Evolutionary conservation across 345 rosid genomes (phyloP), one percentile per base, ranked within the genome.

Genomic region (Arabidopsis thaliana): DNA sequence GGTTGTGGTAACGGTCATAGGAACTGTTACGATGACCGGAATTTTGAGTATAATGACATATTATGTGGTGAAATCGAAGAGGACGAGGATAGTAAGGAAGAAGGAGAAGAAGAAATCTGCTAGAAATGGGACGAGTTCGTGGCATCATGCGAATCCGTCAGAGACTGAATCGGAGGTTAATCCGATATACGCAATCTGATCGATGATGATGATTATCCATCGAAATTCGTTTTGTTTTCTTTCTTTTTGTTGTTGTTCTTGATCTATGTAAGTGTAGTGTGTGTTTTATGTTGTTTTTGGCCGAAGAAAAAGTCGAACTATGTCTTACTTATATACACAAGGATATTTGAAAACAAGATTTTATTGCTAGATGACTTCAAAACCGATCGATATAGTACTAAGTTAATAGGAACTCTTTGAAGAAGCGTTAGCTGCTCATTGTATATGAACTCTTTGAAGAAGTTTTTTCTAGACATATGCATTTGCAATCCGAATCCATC

Each of bases 111-210:
- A 79, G 76, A 83, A 84, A 77, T 88, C 83, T 76, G 79, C 73
- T 23, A 79, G 86, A 65, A 86, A 69, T 5, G 80, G 69, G 33
- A 61, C 75, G 8, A 46, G 63, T 44, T 83, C 87, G 1, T 72
- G 77, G 80, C 72, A 65, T 66, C 64, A 65, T 52, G 73, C 48
- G 22, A 37, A 65, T 49, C 74, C 79, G 2, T 79, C 97, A 0
- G 95, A 88, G 38, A 58, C 86, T 59, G 95, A 90, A 38, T 77
- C 89, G 0, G 98, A 88, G 73, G 84, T 88, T 7, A 79, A 88
- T 73, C 80, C 89, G 41, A 90, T 94, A 34, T 94, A 91, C 65
- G 97, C 97, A 28, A 84, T 94, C 46, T 94, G 75, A 89, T 71
- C 25, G n/a, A n/a, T 59, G 30, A 57, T 69, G 32, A 60, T 59